Evolutionary conservation across 805 yeast species (phyloP), one percentile per base, ranked within the genome.

Genomic region (Hanseniaspora guilliermondii): DNA sequence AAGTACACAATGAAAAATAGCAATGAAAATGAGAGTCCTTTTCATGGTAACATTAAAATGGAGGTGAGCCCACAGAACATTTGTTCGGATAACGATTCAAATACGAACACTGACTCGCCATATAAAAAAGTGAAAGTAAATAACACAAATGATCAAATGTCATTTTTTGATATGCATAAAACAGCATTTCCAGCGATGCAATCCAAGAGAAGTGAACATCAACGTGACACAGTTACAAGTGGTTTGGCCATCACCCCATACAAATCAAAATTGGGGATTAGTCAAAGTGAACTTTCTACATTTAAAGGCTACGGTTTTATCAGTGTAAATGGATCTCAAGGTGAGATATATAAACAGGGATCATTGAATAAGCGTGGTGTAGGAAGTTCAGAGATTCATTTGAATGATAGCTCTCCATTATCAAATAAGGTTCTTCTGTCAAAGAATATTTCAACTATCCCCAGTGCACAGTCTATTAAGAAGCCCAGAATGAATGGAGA

Each of bases 361-460:
- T 21, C 42, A 17, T 8, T 39, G 1, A 16, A 5, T 39, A 39
- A 14, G n/a, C n/a, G 22, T 30, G 33, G 33, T 30, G 14, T 9
- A 14, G 33, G 33, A 4, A 27, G 32, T 27, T 27, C 9, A 7
- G 9, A 27, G 14, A 30, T 30, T 4, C 6, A 30, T 30, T 30
- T 14, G 12, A 4, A 30, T 2, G 6, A 30, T 30, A 41, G 14
- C 21, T 41, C 46, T 2, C 46, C 46, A 1, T 42, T 42, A 27
- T 17, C 17, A 4, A 42, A 42, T 14, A 42, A 42, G 19, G 22
- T 27, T 12, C 19, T 14, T n/a, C 24, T 22, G 1, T 8, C 35
- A 71, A 67, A 59, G 76, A 58, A 60, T 58, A 16, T 16, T 12
- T 22, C 73, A 54, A 63, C 78, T 60, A 57, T 75, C 58, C 67